Evolutionary conservation across 768 basidiomycete genomes (phyloP).

Genomic region (Lentinula edodes): DNA sequence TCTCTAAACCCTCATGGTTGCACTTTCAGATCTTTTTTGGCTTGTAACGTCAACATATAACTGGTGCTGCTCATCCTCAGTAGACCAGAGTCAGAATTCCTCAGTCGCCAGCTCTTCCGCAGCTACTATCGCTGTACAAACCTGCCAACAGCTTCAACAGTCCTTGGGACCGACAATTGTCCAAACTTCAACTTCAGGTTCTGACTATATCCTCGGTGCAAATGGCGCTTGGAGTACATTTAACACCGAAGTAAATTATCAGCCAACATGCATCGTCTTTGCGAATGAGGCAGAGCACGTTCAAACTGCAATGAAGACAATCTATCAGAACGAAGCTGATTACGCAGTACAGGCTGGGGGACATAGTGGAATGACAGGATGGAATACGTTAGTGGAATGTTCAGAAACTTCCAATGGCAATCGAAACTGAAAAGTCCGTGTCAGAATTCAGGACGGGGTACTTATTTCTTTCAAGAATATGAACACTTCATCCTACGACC

Average conservation of each 20-base stretch:
- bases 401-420: not conserved
- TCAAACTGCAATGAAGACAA: slow-evolving; percentile 29
- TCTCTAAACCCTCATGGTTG: too few species aligned
- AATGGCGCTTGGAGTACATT: slow-evolving; percentile 26
- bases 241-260: slow-evolving; percentile 18
- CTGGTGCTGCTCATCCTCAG: not conserved
- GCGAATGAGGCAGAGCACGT: slow-evolving; percentile 26
- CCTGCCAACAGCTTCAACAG: slow-evolving; percentile 17
- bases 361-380: slow-evolving; percentile 35
- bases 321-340: slow-evolving; percentile 25
- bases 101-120: not conserved
- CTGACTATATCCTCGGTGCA: slow-evolving; percentile 12
- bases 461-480: slow-evolving; percentile 33
- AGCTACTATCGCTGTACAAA: slow-evolving; percentile 4
- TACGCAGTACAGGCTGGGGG: slow-evolving; percentile 40
- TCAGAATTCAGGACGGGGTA: slow-evolving; percentile 31
- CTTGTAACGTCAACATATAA: too few species aligned
- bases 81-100: not conserved
- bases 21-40: too few species aligned
- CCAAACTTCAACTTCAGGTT: slow-evolving; percentile 11
- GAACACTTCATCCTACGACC: slow-evolving; percentile 31
- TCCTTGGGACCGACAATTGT: slow-evolving; percentile 19
- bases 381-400: slow-evolving; percentile 31
- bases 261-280: slow-evolving; percentile 22
- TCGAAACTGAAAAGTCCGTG: not conserved